Evolutionary conservation across 768 basidiomycete species (phyloP), one percentile per base, ranked within the genome.

Genomic region (Phanerochaete sordida): DNA sequence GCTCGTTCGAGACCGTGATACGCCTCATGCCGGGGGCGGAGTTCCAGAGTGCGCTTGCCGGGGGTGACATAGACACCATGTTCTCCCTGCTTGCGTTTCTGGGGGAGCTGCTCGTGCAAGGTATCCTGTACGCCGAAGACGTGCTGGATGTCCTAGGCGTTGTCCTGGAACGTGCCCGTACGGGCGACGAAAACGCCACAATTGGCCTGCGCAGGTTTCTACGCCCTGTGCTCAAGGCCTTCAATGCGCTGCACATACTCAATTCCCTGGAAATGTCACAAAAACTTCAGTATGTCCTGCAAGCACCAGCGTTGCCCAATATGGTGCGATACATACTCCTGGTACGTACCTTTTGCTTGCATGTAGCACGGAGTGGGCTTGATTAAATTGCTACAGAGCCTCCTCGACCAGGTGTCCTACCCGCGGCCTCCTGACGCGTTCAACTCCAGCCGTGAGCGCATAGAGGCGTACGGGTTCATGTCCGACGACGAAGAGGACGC

Each of bases 371-470:
- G 19, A 21, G 5, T 19, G 16, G 15, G 23, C 21, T n/a, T 53
- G 21, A n/a, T 31, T 33, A 37, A 52, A 15, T 27, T 7, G 21
- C 5, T 9, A 31, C 44, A 72, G 70, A 66, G 48, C 30, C 59
- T 67, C 24, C 61, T 67, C 9, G 68, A 70, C 39, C 47, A 65
- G 28, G 64, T 60, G 24, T 39, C 61, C 8, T 59, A 64, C 27
- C 65, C 64, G 13, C 56, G 52, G 23, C 68, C 70, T 9, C 57
- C 58, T 2, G 70, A 71, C 48, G 63, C 61, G 2, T 72, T 72
- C 56, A 59, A 50, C 27, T 72, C 69, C 8, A 54, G 57, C 19
- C 44, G 48, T 24, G 61, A 63, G 13, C 51, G 70, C 24, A 61
- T 59, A 35, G 66, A 68, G 49, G 64, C 63, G 2, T 71, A 71